Evolutionary conservation across 179 eudicot genomes (phyloP), one percentile per base, ranked within the genome.

Genomic region (Beta corolliflora): DNA sequence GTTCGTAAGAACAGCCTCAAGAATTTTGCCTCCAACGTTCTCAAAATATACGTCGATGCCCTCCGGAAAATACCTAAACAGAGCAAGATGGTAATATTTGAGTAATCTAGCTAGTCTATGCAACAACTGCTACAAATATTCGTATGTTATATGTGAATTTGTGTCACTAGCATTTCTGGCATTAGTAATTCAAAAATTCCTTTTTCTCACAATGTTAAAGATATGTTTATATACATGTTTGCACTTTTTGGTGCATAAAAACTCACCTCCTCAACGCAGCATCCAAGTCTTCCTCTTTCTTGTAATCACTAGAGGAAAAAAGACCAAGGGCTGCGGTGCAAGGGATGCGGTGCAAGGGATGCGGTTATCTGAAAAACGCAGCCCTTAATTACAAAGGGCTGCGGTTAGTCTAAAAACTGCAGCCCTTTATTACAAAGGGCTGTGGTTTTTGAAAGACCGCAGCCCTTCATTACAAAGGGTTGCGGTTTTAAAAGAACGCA

Each of bases 211-310:
- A 14, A 67, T 9, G 31, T 61, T 61, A 21, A 15, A 45, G 5
- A 69, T 71, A 13, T 19, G 31, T 19, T 11, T 15, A n/a, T 48
- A 50, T 0, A 71, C 36, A 48, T 46, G 7, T 46, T 46, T 8
- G 15, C 75, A 71, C 21, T 41, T 48, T 48, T 48, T 48, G 52
- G 52, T 11, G 8, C 7, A 68, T 63, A 76, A 0, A 65, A 15
- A 52, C 81, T 73, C 48, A 92, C 95, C 93, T 90, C 77, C 84
- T n/a, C n/a, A n/a, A n/a, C n/a, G n/a, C 86, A 6, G 87, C 86
- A 77, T 79, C 84, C 58, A 90, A 78, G 79, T 90, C 90, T 56
- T 73, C 77, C 84, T 92, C 93, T 81, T 92, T 90, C 52, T 87
- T 92, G 82, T 92, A 92, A 77, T 92, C n/a, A n/a, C n/a, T n/a